Percentiles rank a stretch among this genome's conserved stretches.
Evolutionary conservation across 805 yeast species (phyloP).

Genomic region (Yarrowia yakushimensis): DNA sequence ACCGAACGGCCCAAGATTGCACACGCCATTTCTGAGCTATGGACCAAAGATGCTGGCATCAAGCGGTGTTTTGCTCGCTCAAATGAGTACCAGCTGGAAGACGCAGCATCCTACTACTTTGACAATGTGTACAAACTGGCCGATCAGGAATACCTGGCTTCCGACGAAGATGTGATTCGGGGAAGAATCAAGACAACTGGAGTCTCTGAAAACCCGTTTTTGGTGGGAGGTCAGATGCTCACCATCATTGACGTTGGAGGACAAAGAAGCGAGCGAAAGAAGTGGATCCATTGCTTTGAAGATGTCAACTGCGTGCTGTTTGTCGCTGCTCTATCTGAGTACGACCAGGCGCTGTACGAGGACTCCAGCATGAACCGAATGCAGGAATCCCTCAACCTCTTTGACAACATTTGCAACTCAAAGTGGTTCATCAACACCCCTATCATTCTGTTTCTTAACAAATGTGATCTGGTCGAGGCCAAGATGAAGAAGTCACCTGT

Average conservation of each 20-base stretch:
- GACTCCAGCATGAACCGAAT: conserved; percentile 85
- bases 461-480: conserved; percentile 72
- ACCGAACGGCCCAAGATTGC: conserved; percentile 48
- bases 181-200: conserved; percentile 97
- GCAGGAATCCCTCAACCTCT: conserved; percentile 82
- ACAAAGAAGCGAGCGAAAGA: conserved; percentile 82
- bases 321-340: conserved; percentile 86
- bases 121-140: conserved; percentile 66
- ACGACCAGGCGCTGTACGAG: conserved; percentile 87
- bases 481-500: conserved; percentile 68
- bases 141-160: conserved; percentile 60
- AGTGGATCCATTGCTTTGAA: conserved; percentile 94
- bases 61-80: conserved; percentile 42
- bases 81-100: conserved; percentile 80
- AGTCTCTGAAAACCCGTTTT: conserved; percentile 80
- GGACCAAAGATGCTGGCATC: conserved; percentile 71
- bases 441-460: conserved; percentile 83
- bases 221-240: conserved; percentile 59
- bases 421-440: conserved; percentile 83
- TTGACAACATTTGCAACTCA: conserved; percentile 79
- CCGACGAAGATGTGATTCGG: conserved; percentile 77
- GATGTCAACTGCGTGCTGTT: conserved; percentile 83
- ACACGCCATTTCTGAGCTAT: conserved; percentile 60
- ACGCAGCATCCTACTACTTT: conserved; percentile 77
- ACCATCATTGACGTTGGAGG: conserved; percentile 95